Conservation (phyloP, 2,329 filamentous ascomycete genomes). For the Cercospora beticola region DNA sequence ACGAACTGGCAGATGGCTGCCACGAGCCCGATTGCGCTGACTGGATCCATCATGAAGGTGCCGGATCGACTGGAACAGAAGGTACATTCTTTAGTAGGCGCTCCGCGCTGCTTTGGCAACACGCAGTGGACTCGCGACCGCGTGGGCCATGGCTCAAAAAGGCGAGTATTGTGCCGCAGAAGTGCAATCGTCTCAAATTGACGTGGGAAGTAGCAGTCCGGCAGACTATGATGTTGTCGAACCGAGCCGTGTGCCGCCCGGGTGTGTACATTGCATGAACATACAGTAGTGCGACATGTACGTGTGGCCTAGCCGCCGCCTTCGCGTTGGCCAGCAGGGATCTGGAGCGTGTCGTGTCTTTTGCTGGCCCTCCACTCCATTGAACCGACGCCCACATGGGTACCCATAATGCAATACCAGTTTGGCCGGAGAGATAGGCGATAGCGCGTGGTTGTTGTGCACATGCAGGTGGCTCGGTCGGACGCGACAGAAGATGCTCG, state of each 20-base stretch:
- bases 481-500: background rate
- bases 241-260: background rate
- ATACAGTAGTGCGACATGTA: background rate
- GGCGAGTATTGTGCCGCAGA: background rate
- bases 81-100: background rate
- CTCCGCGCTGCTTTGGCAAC: background rate
- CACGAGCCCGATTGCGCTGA: background rate
- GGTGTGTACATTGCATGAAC: background rate
- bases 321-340: background rate
- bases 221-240: background rate
- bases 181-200: background rate
- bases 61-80: no score
- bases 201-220: background rate
- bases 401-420: background rate
- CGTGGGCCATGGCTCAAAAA: background rate
- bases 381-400: background rate
- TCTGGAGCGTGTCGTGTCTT: background rate
- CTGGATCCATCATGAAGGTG: background rate
- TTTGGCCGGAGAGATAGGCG: background rate
- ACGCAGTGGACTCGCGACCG: background rate
- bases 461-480: background rate
- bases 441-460: background rate
- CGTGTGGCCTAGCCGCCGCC: background rate
- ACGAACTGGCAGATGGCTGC: background rate
- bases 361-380: background rate